Percentiles rank a stretch among this genome's conserved stretches.
These are phyloP conservation scores for Avena eriantha DNA, from an alignment of 176 grass and related monocot species.

Conservation along the genomic window DNA sequence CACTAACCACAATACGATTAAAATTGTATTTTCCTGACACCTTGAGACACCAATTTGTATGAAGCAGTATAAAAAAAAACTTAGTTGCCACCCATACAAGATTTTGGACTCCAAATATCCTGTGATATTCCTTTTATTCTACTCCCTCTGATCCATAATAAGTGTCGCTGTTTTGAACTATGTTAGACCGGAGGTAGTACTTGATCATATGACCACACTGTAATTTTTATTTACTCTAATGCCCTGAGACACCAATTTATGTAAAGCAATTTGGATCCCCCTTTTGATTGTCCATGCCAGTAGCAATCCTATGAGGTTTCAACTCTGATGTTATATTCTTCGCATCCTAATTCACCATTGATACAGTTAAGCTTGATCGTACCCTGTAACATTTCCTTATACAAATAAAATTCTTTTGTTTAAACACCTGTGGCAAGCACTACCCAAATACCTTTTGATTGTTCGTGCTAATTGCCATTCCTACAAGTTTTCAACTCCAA, in stretches of 20 bases:
- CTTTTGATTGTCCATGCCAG: neutral
- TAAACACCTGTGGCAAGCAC: neutral
- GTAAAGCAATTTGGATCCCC: neutral
- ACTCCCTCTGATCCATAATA: no score
- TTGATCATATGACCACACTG: neutral
- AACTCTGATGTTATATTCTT: constrained; percentile 21
- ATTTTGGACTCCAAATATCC: neutral
- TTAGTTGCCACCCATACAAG: neutral
- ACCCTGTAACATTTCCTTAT: neutral
- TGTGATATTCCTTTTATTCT: neutral
- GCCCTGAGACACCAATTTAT: neutral
- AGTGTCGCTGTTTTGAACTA: no score
- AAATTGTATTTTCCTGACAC: neutral
- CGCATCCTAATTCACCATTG: neutral
- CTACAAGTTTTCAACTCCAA: neutral
- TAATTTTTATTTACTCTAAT: neutral
- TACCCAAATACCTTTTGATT: neutral
- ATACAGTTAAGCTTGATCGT: neutral
- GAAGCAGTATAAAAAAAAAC: neutral
- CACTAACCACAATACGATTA: constrained; percentile 16
- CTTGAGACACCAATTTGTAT: neutral
- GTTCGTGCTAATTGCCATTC: neutral
- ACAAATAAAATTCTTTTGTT: neutral
- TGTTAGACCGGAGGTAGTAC: no score
- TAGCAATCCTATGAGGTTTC: neutral